Percentiles rank a stretch among this genome's conserved stretches.
Conservation (phyloP, 352 stramenopile genomes). For the Aphanomyces euteiches region DNA sequence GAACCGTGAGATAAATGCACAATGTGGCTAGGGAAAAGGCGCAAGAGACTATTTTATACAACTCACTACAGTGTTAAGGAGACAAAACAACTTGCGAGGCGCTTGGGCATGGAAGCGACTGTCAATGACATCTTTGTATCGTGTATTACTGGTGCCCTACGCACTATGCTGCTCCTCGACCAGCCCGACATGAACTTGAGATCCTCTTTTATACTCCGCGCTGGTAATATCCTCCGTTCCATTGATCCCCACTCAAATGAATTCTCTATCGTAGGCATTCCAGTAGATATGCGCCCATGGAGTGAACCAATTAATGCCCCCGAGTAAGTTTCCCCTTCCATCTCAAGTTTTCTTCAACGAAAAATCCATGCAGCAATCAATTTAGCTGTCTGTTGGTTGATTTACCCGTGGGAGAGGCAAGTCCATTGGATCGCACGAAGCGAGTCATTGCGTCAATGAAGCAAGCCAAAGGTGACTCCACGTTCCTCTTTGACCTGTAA, state of each 20-base stretch:
- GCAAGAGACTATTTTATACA: constrained; percentile 66
- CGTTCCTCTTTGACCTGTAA: background rate
- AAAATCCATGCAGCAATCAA: background rate
- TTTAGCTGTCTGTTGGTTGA: constrained; percentile 6
- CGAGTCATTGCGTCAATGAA: background rate
- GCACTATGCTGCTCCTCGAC: constrained; percentile 51
- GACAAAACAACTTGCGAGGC: constrained; percentile 64
- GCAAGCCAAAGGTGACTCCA: background rate
- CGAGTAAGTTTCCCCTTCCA: background rate
- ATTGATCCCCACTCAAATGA: background rate
- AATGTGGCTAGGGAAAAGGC: constrained; percentile 38
- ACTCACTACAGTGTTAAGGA: constrained; percentile 66
- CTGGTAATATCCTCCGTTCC: background rate
- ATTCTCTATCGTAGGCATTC: background rate
- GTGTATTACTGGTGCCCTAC: constrained; percentile 69
- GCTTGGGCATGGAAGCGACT: constrained; percentile 44
- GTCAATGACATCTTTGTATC: constrained; percentile 78
- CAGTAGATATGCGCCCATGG: background rate
- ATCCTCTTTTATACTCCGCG: background rate
- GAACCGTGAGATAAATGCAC: background rate
- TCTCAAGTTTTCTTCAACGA: background rate
- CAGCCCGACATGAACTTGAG: constrained; percentile 23
- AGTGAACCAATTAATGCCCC: background rate
- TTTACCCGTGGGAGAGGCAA: background rate
- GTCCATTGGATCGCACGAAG: background rate